Evolutionary conservation across 2,329 filamentous ascomycete species (phyloP).

Genomic region (Aspergillus tanneri): DNA sequence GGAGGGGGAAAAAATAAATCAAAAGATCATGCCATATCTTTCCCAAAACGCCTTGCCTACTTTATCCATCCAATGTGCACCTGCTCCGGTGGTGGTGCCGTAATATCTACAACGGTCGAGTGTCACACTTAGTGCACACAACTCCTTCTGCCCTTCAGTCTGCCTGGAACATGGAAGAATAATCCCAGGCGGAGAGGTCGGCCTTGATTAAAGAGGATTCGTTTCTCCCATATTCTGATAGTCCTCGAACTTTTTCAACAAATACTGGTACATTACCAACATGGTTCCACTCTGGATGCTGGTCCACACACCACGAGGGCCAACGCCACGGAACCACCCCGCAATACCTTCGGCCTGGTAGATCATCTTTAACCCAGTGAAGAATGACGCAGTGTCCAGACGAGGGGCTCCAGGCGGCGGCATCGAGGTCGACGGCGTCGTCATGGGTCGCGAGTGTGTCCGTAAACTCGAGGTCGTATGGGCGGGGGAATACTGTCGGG

Average conservation of each 20-base stretch:
- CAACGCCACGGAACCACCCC: constrained; percentile 93
- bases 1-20: constrained; percentile 8
- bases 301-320: constrained; percentile 91
- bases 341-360: constrained; percentile 84
- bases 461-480: constrained; percentile 35
- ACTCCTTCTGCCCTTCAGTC: no score
- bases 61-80: constrained; percentile 21
- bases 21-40: constrained; percentile 16
- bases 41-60: constrained; percentile 22
- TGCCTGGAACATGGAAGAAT: no score
- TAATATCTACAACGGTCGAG: constrained; percentile 11
- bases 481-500: constrained; percentile 27
- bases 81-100: constrained; percentile 3
- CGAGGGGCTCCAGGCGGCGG: constrained; percentile 74
- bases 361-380: constrained; percentile 79
- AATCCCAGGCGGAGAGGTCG: no score
- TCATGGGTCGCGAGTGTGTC: constrained; percentile 70
- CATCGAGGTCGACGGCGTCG: constrained; percentile 82
- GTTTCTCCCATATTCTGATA: constrained; percentile 36
- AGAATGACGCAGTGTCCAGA: constrained; percentile 84
- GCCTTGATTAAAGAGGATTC: constrained; percentile 16
- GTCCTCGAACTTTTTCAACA: constrained; percentile 74
- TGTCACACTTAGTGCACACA: background rate
- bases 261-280: constrained; percentile 89
- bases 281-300: constrained; percentile 96